Conservation (phyloP, 148 eudicot species). For the Spergularia marina region DNA sequence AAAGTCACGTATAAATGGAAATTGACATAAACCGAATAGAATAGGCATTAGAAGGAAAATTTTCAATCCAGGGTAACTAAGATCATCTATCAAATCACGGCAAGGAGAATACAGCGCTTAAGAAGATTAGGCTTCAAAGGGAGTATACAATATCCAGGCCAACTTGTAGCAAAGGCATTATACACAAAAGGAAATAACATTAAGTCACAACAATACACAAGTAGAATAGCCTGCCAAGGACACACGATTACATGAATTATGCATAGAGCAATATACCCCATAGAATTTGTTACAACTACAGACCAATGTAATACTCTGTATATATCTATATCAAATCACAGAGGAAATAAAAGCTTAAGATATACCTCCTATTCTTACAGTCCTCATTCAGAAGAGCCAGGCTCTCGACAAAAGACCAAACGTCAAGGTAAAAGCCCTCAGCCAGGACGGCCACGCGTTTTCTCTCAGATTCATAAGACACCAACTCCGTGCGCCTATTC, state of each 20-base stretch:
- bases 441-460: neutral
- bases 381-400: constrained; percentile 13
- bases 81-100: no score
- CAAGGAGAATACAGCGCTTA: no score
- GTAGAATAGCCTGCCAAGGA: no score
- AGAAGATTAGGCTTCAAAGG: no score
- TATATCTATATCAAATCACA: neutral
- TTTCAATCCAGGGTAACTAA: no score
- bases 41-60: no score
- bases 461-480: constrained; percentile 5
- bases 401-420: constrained; percentile 4
- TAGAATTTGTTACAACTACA: neutral
- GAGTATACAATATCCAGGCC: no score
- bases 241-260: neutral
- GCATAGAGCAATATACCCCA: neutral
- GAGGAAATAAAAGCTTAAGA: neutral
- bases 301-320: neutral
- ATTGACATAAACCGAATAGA: no score
- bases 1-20: no score
- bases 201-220: no score
- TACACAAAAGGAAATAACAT: no score
- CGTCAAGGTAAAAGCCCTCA: neutral
- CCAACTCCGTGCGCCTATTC: neutral
- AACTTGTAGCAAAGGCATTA: no score
- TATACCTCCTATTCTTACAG: constrained; percentile 3